Evolutionary conservation across 1,284 basidiomycete genomes (phyloP), one percentile per base, ranked within the genome.

Genomic region (Takashimella tepidaria): DNA sequence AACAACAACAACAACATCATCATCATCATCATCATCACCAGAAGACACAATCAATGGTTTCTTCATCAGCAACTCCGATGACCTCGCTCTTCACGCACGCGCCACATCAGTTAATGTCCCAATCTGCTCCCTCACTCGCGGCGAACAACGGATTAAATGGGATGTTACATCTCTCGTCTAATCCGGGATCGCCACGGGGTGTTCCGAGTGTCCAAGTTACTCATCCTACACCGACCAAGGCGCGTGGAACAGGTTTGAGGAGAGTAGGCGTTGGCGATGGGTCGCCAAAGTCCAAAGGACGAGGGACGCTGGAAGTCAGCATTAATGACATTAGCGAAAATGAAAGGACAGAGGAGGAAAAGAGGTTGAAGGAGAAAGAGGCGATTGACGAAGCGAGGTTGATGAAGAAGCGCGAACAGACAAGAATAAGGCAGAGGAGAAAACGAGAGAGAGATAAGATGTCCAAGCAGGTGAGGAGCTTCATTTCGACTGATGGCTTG

Each of bases 181-280:
- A 37, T 16, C 31, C 31, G 31, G 31, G 31, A 8, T 37, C 31
- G 16, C 31, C 31, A 16, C 31, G 31, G 8, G n/a, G n/a, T n/a
- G 31, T 37, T 16, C 31, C 31, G 31, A 37, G 31, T 16, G 31
- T 64, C 0, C 64, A 66, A 11, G 56, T 68, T 20, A 57, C 57
- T 5, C 60, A 62, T n/a, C 57, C 65, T 21, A 63, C 60, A 21
- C 65, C 62, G 21, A 63, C 57, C 23, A 66, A 60, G 53, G 58
- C 53, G 22, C 53, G 58, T 16, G 16, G 8, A 16, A 16, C 10
- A 37, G 31, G 31, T 27, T 51, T 55, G 3, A 26, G 46, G 13
- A 12, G 46, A 19, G 22, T 27, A 19, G 46, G 13, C 2, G 46
- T 19, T 11, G 46, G n/a, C 58, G 41, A 40, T 45, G n/a, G 46